phyloP scores from a whole-genome alignment of 2,329 filamentous ascomycete genomes.

The Plectosphaerella plurivora region DNA sequence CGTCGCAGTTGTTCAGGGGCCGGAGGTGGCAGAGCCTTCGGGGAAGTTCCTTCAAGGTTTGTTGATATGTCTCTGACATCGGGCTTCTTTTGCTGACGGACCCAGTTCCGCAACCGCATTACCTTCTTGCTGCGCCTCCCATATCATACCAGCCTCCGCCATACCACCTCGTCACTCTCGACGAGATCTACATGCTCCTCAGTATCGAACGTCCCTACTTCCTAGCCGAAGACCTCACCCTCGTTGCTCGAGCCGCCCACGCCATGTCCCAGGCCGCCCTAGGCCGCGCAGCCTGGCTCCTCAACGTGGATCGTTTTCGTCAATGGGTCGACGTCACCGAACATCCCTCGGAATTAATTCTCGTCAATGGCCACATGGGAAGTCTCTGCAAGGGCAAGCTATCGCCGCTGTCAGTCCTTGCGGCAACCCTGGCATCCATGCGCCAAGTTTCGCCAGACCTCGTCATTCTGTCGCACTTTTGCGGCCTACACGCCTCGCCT shows the following conservation, averaged over 20 bases:
- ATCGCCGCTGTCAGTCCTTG: background rate
- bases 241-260: background rate
- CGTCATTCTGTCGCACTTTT: slow-evolving; percentile 5
- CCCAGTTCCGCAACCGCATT: too few relatives aligned
- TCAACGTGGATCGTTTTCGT: background rate
- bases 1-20: background rate
- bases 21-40: too few relatives aligned
- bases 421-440: background rate
- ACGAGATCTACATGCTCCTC: background rate
- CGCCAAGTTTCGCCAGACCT: background rate
- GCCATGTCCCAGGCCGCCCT: background rate
- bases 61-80: too few relatives aligned
- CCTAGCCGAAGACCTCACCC: background rate
- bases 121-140: too few relatives aligned
- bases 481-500: slow-evolving; percentile 1
- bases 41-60: too few relatives aligned
- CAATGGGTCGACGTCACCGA: background rate
- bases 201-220: background rate
- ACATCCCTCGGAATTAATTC: background rate
- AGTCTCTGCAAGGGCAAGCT: background rate
- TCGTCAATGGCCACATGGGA: background rate
- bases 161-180: background rate
- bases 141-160: too few relatives aligned
- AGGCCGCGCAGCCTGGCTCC: background rate
- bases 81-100: too few relatives aligned